Percentiles rank a stretch among this genome's conserved stretches.
phyloP scores from a whole-genome alignment of 345 rosid genomes.

The Brassica juncea region DNA sequence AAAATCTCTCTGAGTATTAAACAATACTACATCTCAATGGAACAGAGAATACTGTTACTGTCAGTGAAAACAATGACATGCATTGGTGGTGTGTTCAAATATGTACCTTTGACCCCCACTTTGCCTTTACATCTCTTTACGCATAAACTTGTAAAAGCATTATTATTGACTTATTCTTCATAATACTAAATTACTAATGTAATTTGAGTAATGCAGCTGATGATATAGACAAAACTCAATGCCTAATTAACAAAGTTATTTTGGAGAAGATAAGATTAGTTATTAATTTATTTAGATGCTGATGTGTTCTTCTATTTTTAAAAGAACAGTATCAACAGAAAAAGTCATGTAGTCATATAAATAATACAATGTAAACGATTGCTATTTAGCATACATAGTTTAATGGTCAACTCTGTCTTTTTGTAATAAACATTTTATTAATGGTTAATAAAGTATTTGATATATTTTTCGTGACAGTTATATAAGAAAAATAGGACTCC shows the following conservation, averaged over 20 bases:
- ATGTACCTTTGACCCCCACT: not conserved
- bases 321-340: conserved; percentile 2
- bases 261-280: not conserved
- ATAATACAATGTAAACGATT: not conserved
- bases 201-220: not conserved
- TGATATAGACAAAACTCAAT: not conserved
- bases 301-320: not conserved
- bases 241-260: not conserved
- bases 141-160: not conserved
- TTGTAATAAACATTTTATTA: not conserved
- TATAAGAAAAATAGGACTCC: conserved; percentile 5
- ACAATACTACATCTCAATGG: no score
- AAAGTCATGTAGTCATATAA: not conserved
- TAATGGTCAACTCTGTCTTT: not conserved
- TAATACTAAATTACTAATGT: not conserved
- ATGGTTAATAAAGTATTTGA: not conserved
- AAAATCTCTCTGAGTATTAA: no score
- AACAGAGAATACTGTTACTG: not conserved
- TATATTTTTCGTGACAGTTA: not conserved
- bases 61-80: not conserved
- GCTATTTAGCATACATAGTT: not conserved
- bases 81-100: conserved; percentile 4
- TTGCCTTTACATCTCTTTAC: not conserved
- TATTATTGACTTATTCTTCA: not conserved
- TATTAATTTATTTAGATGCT: not conserved